Base-by-base conservation (phyloP, 1,139 yeast species). In the Debaryomyces psychrophilus region DNA sequence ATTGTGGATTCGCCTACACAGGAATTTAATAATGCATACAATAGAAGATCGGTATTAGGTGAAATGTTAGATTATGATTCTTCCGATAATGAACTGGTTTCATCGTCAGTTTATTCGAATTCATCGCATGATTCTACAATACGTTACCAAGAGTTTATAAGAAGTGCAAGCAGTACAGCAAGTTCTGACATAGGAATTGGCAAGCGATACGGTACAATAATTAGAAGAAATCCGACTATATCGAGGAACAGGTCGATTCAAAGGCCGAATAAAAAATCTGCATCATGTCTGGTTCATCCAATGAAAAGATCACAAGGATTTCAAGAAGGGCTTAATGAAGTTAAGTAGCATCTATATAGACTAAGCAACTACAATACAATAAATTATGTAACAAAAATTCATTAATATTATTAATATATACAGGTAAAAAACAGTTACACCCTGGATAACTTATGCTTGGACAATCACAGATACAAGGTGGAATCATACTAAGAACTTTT, bases 11-110 rank as follows among this genome's bases (percentile, higher is more conserved):
- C 60, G 3, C 53, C 64, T 12, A 53, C 59, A 5, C 62, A 60
- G 36, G 61, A 59, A 38, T 65, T 67, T 50, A 55, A 57, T 48
- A 57, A 45, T 11, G 45, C 49, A 43, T 56, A 59, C 44, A 68
- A 74, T 52, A 62, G 80, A 48, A 66, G 73, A 48, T 72, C 77
- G 3, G 67, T 75, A 59, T 59, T 75, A 49, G 76, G 77, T 18
- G 79, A 74, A 12, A 74, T 75, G 80, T 62, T 75, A 46, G 79
- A 73, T 46, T 73, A 73, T 49, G 68, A 65, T 27, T 73, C 79
- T 1, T 73, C 78, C 1, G 71, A 65, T 37, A 60, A 56, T n/a
- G 65, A 57, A 23, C 44, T 41, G 41, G 31, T 31, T 11, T 15
- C 31, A 8, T 28, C 45, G 1, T 45, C 48, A 15, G 31, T 35